Percentiles rank a stretch among this genome's conserved stretches.
phyloP scores from a whole-genome alignment of 2,329 filamentous ascomycete genomes.

The Monosporascus sp. region DNA sequence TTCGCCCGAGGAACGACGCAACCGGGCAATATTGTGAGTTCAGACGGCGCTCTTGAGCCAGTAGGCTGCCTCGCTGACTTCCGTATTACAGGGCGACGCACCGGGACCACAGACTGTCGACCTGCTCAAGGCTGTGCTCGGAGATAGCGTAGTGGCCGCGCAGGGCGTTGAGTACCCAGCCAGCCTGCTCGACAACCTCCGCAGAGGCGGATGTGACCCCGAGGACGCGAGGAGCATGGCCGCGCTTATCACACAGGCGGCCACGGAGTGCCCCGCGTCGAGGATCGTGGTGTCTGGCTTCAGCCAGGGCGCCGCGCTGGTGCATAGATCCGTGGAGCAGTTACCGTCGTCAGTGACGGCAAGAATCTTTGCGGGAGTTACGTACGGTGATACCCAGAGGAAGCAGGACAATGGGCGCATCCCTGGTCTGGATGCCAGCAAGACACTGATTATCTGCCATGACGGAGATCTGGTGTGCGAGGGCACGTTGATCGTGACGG shows the following conservation, averaged over 20 bases:
- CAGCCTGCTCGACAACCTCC: constrained; percentile 17
- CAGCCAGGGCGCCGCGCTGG: constrained; percentile 40
- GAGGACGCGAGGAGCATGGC: constrained; percentile 30
- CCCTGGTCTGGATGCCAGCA: constrained; percentile 23
- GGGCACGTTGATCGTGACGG: constrained; percentile 34
- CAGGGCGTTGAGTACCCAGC: constrained; percentile 23
- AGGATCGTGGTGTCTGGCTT: constrained; percentile 37
- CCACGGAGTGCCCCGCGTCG: constrained; percentile 34
- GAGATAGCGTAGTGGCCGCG: constrained; percentile 14
- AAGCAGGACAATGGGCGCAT: constrained; percentile 27
- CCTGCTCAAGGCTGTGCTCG: constrained; percentile 18
- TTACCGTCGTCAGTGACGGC: constrained; percentile 20
- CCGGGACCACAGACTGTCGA: constrained; percentile 23
- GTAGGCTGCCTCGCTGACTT: too few relatives aligned
- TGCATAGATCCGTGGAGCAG: constrained; percentile 32
- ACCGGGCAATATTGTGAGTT: constrained; percentile 33
- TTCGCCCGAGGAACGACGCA: constrained; percentile 37
- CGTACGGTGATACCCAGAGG: constrained; percentile 39
- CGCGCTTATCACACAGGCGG: constrained; percentile 25
- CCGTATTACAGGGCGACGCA: constrained; percentile 13
- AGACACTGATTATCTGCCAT: constrained; percentile 42
- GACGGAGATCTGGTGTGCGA: constrained; percentile 46
- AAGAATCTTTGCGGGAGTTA: constrained; percentile 34
- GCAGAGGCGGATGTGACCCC: constrained; percentile 25
- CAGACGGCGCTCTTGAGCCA: too few relatives aligned